These are phyloP conservation scores for Helotiales sp. DNA, from an alignment of 2,329 filamentous ascomycete species.

Conservation along the genomic window DNA sequence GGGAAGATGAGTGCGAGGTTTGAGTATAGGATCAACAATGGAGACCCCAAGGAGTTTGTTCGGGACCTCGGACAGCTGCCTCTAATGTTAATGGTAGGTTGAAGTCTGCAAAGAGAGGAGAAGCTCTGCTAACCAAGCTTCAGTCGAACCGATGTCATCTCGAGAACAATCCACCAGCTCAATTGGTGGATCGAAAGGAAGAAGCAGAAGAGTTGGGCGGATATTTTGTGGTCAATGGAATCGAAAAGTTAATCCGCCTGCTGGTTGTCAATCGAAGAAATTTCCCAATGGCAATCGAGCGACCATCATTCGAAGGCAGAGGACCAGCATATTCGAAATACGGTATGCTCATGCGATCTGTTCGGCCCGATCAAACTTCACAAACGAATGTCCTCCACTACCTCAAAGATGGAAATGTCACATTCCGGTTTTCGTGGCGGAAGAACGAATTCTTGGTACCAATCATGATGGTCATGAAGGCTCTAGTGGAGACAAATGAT, in stretches of 20 bases:
- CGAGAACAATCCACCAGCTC: constrained; percentile 77
- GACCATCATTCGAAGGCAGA: constrained; percentile 85
- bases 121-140: constrained; percentile 23
- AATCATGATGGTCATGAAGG: constrained; percentile 95
- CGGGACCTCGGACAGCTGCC: constrained; percentile 87
- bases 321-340: constrained; percentile 85
- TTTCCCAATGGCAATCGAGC: constrained; percentile 91
- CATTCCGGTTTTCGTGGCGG: constrained; percentile 95
- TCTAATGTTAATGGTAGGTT: constrained; percentile 80
- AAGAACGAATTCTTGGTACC: constrained; percentile 97
- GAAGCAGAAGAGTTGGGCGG: constrained; percentile 95
- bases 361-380: constrained; percentile 95
- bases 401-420: constrained; percentile 91
- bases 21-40: constrained; percentile 85
- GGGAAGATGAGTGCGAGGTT: constrained; percentile 82
- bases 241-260: constrained; percentile 94
- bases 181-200: constrained; percentile 84
- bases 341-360: constrained; percentile 87
- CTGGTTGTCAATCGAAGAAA: constrained; percentile 88
- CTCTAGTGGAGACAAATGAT: constrained; percentile 92
- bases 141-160: constrained; percentile 90
- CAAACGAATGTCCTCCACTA: constrained; percentile 98
- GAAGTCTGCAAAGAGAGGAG: not conserved
- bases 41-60: constrained; percentile 77
- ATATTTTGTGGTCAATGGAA: constrained; percentile 97